phyloP scores from a whole-genome alignment of 228 moss, liverwort and hornwort species.

The Sphagnum fallax region DNA sequence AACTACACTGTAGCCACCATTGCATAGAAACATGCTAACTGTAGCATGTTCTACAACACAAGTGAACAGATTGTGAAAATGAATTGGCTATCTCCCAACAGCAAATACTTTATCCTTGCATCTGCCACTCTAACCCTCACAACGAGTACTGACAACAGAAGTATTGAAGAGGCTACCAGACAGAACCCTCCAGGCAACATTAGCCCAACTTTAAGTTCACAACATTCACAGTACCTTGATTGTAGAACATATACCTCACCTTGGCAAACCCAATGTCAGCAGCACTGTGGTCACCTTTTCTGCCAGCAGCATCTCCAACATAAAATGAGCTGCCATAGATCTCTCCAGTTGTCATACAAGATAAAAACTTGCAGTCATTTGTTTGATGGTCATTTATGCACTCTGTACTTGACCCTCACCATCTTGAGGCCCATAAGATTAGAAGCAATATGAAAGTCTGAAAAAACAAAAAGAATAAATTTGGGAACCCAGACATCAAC shows the following conservation, averaged over 20 bases:
- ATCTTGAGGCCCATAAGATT: background rate
- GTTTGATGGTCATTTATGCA: too few species aligned
- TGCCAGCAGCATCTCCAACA: slow-evolving; percentile 95
- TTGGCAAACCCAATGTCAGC: slow-evolving; percentile 77
- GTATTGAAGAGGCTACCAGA: background rate
- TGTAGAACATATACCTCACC: slow-evolving; percentile 17
- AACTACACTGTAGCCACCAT: too few species aligned
- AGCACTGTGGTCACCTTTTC: slow-evolving; percentile 63
- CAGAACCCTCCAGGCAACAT: too few species aligned
- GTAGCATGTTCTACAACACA: background rate
- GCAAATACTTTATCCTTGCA: background rate
- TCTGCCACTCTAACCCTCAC: background rate
- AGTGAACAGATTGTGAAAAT: background rate
- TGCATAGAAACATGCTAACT: background rate
- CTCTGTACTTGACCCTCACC: too few species aligned
- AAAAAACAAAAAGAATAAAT: background rate
- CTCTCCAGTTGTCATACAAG: background rate
- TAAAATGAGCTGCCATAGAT: slow-evolving; percentile 67
- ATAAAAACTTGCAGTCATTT: too few species aligned
- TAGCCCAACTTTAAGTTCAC: too few species aligned
- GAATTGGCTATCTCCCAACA: background rate
- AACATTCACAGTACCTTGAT: background rate
- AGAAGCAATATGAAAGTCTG: slow-evolving; percentile 1
- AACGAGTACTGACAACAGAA: background rate
- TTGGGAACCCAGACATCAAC: too few species aligned